Base-by-base conservation (phyloP, 164 flowering plant species). In the Sedum album region DNA sequence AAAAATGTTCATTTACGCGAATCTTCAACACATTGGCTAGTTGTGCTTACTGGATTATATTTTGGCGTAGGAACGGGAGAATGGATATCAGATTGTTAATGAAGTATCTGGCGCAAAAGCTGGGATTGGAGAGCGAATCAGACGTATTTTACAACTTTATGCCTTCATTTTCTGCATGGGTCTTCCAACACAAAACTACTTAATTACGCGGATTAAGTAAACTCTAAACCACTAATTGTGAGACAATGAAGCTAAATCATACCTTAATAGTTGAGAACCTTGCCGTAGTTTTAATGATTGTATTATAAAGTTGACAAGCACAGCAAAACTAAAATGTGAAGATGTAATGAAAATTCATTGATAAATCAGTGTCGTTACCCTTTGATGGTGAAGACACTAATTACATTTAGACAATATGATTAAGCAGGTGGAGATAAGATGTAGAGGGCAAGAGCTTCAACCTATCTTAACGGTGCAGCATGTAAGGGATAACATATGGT, bases 81-180 rank as follows among this genome's bases (percentile, higher is more conserved):
- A 94, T 87, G 95, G 86, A 96, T 35, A 86, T 94, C 73, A 77
- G 87, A 69, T 68, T 94, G 75, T 71, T 94, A 68, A 81, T 84
- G 81, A 94, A 94, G 82, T 94, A 94, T 79, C 72, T 94, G 85
- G 90, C 80, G 74, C 91, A 85, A 69, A 94, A 94, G 84, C 86
- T 91, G 77, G 77, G 81, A 78, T 76, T 94, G 78, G 87, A 86
- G 70, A 83, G 79, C 82, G 98, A 94, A 87, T 87, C 92, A 66
- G 91, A 94, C 97, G 98, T 94, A 88, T 57, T 74, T 77, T 69
- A 69, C 38, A 36, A 21, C 21, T 26, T 30, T 17, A 61, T 61
- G 0, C 1, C 31, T 61, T 26, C 1, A 8, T 26, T 23, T 61
- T 28, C 5, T 61, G 15, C 23, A 8, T 39, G 42, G 7, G 31